Evolutionary conservation across 1,284 basidiomycete species (phyloP).

Genomic region (Boletus semigastroideus): DNA sequence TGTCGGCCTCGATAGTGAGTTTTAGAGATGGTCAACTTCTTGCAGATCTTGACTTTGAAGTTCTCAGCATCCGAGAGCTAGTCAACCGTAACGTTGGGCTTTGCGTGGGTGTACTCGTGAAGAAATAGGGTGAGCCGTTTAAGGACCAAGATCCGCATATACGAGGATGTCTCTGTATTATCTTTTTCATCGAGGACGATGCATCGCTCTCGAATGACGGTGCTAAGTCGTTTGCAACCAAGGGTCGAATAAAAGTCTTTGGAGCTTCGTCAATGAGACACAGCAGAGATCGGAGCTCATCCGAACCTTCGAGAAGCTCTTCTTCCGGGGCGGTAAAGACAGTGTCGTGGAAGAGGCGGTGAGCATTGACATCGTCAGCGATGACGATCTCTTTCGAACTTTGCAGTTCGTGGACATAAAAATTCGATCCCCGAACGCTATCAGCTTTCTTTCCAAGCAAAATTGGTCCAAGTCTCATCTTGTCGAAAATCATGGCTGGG

Average conservation of each 20-base stretch:
- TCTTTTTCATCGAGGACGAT: neutral
- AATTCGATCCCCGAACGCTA: neutral
- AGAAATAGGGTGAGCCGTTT: conserved; percentile 1
- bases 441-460: neutral
- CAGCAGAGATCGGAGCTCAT: neutral
- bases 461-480: neutral
- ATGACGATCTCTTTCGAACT: neutral
- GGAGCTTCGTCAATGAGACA: neutral
- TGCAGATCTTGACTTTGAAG: conserved; percentile 3
- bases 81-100: neutral
- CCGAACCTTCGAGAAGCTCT: neutral
- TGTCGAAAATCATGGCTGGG: neutral
- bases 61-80: neutral
- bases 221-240: neutral
- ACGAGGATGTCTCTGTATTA: too few species aligned
- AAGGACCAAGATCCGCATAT: neutral
- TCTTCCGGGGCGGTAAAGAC: conserved; percentile 3
- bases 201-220: neutral
- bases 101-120: neutral
- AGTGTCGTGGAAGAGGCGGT: neutral
- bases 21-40: neutral
- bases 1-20: neutral
- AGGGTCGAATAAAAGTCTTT: conserved; percentile 2
- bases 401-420: neutral
- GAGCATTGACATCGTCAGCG: neutral